Base-by-base conservation (phyloP, 1,284 basidiomycete genomes). In the Ganoderma sinense region DNA sequence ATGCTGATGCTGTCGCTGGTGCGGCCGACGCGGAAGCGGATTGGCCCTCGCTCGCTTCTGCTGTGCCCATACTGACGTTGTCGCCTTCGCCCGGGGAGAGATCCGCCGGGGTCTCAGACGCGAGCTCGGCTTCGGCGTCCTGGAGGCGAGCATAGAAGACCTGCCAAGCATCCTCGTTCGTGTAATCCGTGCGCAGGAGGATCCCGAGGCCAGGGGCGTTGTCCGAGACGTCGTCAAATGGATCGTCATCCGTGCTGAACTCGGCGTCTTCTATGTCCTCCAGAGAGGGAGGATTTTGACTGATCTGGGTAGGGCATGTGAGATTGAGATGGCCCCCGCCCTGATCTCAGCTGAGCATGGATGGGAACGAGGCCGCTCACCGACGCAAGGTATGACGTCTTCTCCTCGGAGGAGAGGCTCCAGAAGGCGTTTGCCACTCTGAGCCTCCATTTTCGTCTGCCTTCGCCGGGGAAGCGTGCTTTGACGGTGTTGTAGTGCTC, bases 141-240 rank as follows among this genome's bases (percentile, higher is more conserved):
- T 83, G 81, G 13, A 94, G 80, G 70, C 84, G 83, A 20, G 76
- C 73, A 68, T 79, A 80, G 78, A 94, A 92, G 0, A 76, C 72
- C 26, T 80, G 75, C 92, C 92, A 94, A 4, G 91, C 87, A 6
- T 80, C 80, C 43, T 93, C 90, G 75, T 92, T 81, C 2, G 87
- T 83, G 75, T 86, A 93, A 76, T 94, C 91, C 7, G 92, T 89
- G 63, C 92, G 88, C 23, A 94, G 78, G 56, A 94, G 77, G 69
- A 94, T 76, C 23, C 92, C 92, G 45, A 84, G 75, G 16, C 80
- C 81, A 0, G 78, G 78, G 5, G 74, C 78, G 62, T 82, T 78
- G 58, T 74, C 75, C 26, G 80, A 75, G 55, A 81, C 69, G 36
- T 62, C 76, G 71, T 87, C 85, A 56, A 81, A 73, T 8, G 86